Percentiles rank a stretch among this genome's conserved stretches.
Evolutionary conservation across 2,329 filamentous ascomycete species (phyloP).

Genomic region (Claviceps sp.): DNA sequence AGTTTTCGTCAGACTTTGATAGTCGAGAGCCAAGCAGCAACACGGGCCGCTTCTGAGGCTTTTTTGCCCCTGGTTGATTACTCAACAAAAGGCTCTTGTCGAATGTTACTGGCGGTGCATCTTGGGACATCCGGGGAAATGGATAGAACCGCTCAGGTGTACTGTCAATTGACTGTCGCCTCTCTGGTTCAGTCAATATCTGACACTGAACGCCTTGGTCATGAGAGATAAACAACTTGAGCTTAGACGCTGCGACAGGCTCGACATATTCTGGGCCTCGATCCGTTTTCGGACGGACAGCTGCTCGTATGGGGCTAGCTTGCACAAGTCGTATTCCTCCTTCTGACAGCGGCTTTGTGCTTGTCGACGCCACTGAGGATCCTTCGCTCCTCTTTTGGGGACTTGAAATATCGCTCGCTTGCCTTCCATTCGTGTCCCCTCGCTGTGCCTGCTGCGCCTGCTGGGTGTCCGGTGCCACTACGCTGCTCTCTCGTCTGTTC

Average conservation of each 20-base stretch:
- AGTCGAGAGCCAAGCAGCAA: constrained; percentile 5
- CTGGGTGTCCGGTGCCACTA: neutral
- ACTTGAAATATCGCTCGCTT: neutral
- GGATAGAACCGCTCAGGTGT: constrained; percentile 15
- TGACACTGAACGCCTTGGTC: constrained; percentile 5
- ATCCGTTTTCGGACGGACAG: neutral
- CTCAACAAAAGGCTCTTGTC: neutral
- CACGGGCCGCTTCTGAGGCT: constrained; percentile 1
- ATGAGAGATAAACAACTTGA: neutral
- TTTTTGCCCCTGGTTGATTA: neutral
- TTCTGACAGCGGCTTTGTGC: neutral
- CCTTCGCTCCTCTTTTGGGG: neutral
- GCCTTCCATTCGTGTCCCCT: neutral
- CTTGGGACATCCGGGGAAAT: neutral
- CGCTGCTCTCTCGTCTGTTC: neutral
- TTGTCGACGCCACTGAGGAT: neutral
- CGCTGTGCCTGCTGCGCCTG: neutral
- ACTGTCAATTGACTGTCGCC: constrained; percentile 7
- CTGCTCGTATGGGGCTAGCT: neutral
- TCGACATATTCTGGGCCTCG: neutral
- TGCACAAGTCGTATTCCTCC: constrained; percentile 3
- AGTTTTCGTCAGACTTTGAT: constrained; percentile 7
- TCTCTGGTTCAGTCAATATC: neutral
- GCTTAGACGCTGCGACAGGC: neutral
- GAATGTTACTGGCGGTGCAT: neutral